Evolutionary conservation across 2,329 filamentous ascomycete genomes (phyloP).

Genomic region (Claviceps arundinis): DNA sequence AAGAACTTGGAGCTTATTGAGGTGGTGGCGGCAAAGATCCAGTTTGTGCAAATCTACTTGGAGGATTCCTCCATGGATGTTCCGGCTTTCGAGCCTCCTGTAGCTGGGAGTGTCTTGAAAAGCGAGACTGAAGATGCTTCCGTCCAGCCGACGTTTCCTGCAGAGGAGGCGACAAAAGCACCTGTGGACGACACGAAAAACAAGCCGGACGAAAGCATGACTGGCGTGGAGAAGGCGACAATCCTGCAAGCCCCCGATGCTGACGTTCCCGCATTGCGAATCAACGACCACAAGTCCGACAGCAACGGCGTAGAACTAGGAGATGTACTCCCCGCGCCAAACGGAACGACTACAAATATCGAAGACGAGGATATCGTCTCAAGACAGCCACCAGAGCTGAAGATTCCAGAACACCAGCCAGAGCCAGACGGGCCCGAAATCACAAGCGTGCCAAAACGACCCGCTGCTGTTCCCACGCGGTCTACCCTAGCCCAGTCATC

Average conservation of each 20-base stretch:
- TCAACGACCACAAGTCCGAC: not conserved
- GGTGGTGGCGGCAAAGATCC: conserved; percentile 46
- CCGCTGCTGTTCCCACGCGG: conserved; percentile 40
- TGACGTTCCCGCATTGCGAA: not conserved
- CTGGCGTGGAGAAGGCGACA: not conserved
- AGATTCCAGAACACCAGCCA: not conserved
- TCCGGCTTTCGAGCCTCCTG: conserved; percentile 13
- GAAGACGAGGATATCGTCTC: not conserved
- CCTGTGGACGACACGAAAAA: not conserved
- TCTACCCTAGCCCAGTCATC: conserved; percentile 60
- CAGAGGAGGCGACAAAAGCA: not conserved
- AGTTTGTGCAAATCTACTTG: conserved; percentile 50
- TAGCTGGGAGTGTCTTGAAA: too few relatives aligned
- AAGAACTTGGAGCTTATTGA: conserved; percentile 42
- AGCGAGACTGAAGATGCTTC: not conserved
- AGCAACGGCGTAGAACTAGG: not conserved
- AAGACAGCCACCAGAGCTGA: not conserved
- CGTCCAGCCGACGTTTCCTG: not conserved
- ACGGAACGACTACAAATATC: not conserved
- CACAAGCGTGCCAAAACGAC: conserved; percentile 10
- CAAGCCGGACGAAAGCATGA: not conserved
- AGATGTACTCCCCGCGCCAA: not conserved
- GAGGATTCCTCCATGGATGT: conserved; percentile 43
- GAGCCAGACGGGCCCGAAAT: conserved; percentile 1
- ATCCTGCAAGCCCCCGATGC: not conserved